Conservation (phyloP, 177 flowering plant genomes). For the Vitis hybrid region DNA sequence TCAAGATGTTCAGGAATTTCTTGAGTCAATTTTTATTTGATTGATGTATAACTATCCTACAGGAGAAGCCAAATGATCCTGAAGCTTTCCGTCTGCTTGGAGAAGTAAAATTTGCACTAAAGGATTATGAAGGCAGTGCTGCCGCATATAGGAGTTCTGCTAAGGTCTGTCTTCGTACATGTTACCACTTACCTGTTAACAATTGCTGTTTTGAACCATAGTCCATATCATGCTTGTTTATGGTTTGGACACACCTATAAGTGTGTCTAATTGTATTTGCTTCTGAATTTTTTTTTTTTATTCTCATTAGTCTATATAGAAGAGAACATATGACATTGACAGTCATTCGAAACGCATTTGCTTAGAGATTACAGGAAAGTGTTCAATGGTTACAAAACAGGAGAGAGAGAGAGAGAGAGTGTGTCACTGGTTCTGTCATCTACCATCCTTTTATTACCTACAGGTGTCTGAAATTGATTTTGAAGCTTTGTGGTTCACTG, state of each 20-base stretch:
- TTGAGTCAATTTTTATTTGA: constrained; percentile 1
- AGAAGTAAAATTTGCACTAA: constrained; percentile 81
- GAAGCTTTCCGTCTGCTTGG: constrained; percentile 89
- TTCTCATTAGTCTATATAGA: neutral
- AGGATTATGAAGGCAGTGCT: constrained; percentile 84
- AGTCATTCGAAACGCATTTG: no score
- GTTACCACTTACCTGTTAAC: neutral
- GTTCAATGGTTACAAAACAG: no score
- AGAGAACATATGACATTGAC: neutral
- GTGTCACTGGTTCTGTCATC: constrained; percentile 3
- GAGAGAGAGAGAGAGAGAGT: constrained; percentile 3
- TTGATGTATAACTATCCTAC: constrained; percentile 6
- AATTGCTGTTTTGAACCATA: neutral
- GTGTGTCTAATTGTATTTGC: no score
- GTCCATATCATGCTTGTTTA: neutral
- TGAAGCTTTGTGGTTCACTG: constrained; percentile 51
- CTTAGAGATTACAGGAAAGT: no score
- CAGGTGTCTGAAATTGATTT: constrained; percentile 67
- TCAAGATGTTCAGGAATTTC: neutral
- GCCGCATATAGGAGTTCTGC: constrained; percentile 68
- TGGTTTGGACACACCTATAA: neutral
- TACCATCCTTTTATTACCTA: neutral
- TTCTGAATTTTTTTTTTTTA: neutral
- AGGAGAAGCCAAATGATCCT: constrained; percentile 75
- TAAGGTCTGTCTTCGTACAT: constrained; percentile 44